These are phyloP conservation scores for Dactylellina parvicollis DNA, from an alignment of 2,329 filamentous ascomycete species.

Conservation along the genomic window DNA sequence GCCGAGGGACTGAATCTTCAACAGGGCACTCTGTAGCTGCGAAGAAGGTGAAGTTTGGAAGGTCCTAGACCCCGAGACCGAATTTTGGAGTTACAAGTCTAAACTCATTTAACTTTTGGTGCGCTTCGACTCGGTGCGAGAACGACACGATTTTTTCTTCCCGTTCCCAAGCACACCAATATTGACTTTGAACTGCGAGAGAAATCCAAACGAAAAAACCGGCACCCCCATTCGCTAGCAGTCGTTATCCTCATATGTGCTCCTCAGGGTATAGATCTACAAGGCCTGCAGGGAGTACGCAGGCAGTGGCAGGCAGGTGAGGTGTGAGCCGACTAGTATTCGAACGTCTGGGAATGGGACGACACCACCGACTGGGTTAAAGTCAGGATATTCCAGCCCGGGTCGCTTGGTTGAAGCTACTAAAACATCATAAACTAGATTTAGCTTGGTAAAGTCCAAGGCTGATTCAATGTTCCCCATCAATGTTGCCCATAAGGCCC, in stretches of 20 bases:
- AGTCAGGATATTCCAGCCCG: too few relatives aligned
- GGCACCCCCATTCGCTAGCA: slow-evolving; percentile 23
- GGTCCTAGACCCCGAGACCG: not conserved
- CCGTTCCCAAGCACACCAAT: slow-evolving; percentile 33
- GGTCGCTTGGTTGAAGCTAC: not conserved
- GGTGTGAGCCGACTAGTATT: too few relatives aligned
- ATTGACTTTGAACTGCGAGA: slow-evolving; percentile 25
- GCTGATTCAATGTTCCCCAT: too few relatives aligned
- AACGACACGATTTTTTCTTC: slow-evolving; percentile 1
- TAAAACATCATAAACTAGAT: not conserved
- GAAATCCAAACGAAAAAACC: slow-evolving; percentile 7
- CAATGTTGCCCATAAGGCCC: too few relatives aligned
- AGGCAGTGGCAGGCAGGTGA: slow-evolving; percentile 10
- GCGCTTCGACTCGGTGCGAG: slow-evolving; percentile 6
- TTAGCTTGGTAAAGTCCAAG: too few relatives aligned
- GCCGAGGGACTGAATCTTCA: not conserved
- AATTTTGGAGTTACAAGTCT: slow-evolving; percentile 21
- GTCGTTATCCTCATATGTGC: slow-evolving; percentile 5
- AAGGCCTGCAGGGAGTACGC: slow-evolving; percentile 11
- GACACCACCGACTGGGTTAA: not conserved
- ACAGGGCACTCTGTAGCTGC: not conserved
- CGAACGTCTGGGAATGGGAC: too few relatives aligned
- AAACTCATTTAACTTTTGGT: slow-evolving; percentile 35
- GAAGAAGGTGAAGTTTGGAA: slow-evolving; percentile 1
- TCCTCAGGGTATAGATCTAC: slow-evolving; percentile 41